Base-by-base conservation (phyloP, 2,329 filamentous ascomycete genomes). In the Ceratocystis albifundus region DNA sequence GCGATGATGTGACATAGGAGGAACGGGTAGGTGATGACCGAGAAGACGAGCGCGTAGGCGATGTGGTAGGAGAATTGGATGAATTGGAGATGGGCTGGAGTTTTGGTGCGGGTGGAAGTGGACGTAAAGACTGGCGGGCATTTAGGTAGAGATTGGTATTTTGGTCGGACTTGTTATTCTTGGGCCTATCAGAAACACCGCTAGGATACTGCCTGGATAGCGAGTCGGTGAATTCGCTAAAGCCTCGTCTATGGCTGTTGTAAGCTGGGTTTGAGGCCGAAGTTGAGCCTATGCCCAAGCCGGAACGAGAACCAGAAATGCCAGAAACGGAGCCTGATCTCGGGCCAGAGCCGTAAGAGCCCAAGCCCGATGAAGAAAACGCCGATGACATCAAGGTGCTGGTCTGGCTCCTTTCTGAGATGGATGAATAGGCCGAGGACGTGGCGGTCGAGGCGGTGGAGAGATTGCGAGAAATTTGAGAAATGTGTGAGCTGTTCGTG, bases 61-160 rank as follows among this genome's bases (percentile, higher is more conserved):
- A 68, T n/a, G 66, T 61, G 20, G 57, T 46, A 2, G 66, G 64
- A 17, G 64, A 66, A 48, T 61, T 30, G 12, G 62, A 64, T 20
- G 36, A 28, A 6, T 46, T 45, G 45, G 61, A 50, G 15, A 41
- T 20, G 10, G 65, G 62, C 20, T 65, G 65, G 20, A 66, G 71
- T 17, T 79, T 82, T 2, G 88, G 87, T 0, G 83, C 79, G 72
- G 89, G 88, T 2, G 87, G 84, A 5, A 91, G 80, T 28, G 88
- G 88, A 62, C 90, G 85, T 68, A 96, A 78, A 25, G 89, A 91
- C 72, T 89, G 88, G 65, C 90, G 87, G 68, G 88, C 82, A 70
- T 82, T 87, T 70, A 83, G 84, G 73, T 90, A 92, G 69, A 87
- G 80, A 70, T 83, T 85, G 44, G 85, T 84, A n/a, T 84, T 74